phyloP scores from a whole-genome alignment of 768 basidiomycete genomes.

The Serendipita sp. region DNA sequence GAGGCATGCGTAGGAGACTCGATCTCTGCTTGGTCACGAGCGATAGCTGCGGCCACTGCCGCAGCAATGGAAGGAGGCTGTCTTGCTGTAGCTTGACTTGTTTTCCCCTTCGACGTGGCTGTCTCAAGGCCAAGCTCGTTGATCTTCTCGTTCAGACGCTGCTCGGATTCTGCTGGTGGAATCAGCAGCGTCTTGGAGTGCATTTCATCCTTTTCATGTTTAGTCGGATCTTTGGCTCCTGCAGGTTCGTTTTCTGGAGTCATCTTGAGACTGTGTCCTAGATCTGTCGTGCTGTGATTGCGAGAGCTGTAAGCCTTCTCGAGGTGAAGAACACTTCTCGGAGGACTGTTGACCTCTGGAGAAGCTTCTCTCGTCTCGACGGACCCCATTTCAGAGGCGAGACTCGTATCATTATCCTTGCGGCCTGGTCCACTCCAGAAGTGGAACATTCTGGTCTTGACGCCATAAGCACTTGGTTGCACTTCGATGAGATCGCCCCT shows the following conservation, averaged over 20 bases:
- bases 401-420: background rate
- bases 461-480: conserved; percentile 32
- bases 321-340: background rate
- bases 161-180: background rate
- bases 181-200: background rate
- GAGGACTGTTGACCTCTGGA: background rate
- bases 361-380: background rate
- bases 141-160: background rate
- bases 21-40: background rate
- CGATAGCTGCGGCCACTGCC: background rate
- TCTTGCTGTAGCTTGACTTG: background rate
- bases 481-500: conserved; percentile 87
- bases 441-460: conserved; percentile 15
- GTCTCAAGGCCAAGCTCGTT: background rate
- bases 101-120: background rate
- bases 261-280: background rate
- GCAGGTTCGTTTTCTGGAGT: background rate
- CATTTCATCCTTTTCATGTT: background rate
- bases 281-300: background rate
- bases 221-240: background rate
- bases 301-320: background rate
- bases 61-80: background rate
- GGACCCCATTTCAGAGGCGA: background rate
- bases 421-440: conserved; percentile 4
- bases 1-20: background rate